phyloP scores from a whole-genome alignment of 2,329 filamentous ascomycete genomes.

The Fusarium redolens region DNA sequence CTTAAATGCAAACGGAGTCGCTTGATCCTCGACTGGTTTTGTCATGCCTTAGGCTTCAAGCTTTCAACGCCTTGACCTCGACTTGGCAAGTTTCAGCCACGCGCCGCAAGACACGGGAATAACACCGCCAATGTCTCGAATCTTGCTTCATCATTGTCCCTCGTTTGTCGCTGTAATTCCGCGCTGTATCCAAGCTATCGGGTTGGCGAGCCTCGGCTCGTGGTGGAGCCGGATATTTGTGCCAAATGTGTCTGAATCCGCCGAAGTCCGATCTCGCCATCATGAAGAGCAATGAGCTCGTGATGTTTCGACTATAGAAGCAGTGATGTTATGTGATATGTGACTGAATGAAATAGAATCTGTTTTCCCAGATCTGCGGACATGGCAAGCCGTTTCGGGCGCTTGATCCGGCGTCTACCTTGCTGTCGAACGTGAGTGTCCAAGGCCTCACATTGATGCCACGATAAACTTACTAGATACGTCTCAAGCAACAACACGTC shows the following conservation, averaged over 20 bases:
- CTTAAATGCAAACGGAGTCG: background rate
- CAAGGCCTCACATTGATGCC: fast-evolving
- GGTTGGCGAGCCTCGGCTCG: background rate
- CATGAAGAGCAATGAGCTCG: background rate
- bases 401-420: fast-evolving
- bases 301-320: background rate
- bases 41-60: background rate
- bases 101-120: background rate
- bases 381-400: no score
- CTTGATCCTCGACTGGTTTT: background rate
- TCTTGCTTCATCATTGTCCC: background rate
- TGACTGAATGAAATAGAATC: background rate
- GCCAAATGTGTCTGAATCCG: background rate
- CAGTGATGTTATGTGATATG: background rate
- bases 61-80: background rate
- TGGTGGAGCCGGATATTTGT: background rate
- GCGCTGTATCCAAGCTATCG: background rate
- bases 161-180: background rate
- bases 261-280: background rate
- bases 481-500: fast-evolving
- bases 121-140: background rate
- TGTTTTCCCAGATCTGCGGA: no score
- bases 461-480: background rate
- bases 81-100: background rate
- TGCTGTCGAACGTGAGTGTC: background rate